These are phyloP conservation scores for Clonostachys byssicola DNA, from an alignment of 2,329 filamentous ascomycete species.

Conservation along the genomic window DNA sequence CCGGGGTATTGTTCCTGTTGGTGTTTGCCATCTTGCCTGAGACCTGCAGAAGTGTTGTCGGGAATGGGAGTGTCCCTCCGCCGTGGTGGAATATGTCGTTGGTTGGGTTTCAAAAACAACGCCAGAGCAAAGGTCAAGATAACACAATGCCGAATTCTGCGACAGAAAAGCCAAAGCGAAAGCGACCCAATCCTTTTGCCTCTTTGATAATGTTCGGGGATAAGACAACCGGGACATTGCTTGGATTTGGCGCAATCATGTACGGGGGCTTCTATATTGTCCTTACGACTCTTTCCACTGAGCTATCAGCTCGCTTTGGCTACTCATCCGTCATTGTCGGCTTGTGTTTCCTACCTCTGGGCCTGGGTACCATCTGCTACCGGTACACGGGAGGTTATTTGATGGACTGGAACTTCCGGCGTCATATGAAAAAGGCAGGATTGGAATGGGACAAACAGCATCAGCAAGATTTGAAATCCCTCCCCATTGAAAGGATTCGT, in stretches of 20 bases:
- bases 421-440: constrained; percentile 57
- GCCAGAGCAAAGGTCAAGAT: background rate
- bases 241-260: constrained; percentile 46
- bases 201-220: constrained; percentile 48
- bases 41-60: constrained; percentile 54
- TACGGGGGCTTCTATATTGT: constrained; percentile 53
- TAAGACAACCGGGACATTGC: constrained; percentile 50
- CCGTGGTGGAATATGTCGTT: constrained; percentile 51
- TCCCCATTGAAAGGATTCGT: constrained; percentile 51
- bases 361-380: constrained; percentile 41
- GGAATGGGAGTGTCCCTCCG: constrained; percentile 55
- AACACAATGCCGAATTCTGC: constrained; percentile 18
- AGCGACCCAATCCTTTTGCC: constrained; percentile 49
- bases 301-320: constrained; percentile 44
- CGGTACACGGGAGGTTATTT: constrained; percentile 51
- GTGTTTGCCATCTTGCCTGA: constrained; percentile 61
- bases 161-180: constrained; percentile 3
- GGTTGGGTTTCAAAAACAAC: constrained; percentile 38
- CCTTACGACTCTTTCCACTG: constrained; percentile 45
- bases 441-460: constrained; percentile 57
- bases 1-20: constrained; percentile 39
- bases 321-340: constrained; percentile 46
- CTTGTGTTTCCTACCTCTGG: constrained; percentile 50
- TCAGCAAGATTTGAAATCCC: constrained; percentile 42
- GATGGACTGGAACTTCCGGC: constrained; percentile 65